Evolutionary conservation across 2,329 filamentous ascomycete species (phyloP).

Genomic region (Fusarium brachygibbosum): DNA sequence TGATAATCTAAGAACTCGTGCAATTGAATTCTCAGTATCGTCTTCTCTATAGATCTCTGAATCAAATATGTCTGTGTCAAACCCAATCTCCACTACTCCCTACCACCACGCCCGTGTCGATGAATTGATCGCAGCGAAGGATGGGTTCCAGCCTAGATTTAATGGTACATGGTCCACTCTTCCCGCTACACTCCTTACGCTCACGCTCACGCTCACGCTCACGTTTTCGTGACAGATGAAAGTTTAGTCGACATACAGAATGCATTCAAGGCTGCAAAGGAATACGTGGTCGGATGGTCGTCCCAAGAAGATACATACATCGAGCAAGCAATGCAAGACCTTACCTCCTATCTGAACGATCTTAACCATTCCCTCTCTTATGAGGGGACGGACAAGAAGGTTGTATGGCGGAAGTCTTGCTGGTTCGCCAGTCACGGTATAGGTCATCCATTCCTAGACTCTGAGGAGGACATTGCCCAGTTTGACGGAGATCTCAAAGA

Average conservation of each 20-base stretch:
- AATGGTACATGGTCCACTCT: background rate
- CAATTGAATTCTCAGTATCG: too few relatives aligned
- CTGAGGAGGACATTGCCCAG: conserved; percentile 13
- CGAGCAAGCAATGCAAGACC: conserved; percentile 25
- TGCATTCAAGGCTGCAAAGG: conserved; percentile 17
- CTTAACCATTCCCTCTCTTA: conserved; percentile 23
- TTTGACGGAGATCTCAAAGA: conserved; percentile 26
- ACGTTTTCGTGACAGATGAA: rapidly evolving
- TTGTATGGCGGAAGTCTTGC: conserved; percentile 24
- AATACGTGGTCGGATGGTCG: conserved; percentile 17
- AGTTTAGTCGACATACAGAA: background rate
- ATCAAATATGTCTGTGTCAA: background rate
- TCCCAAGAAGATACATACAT: conserved; percentile 5
- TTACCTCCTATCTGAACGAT: conserved; percentile 7
- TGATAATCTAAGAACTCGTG: background rate
- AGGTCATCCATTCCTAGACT: conserved; percentile 12
- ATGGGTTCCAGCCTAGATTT: too few relatives aligned
- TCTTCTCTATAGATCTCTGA: background rate
- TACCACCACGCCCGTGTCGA: background rate
- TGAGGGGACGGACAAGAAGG: conserved; percentile 29
- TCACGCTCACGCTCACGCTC: background rate
- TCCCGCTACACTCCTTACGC: too few relatives aligned
- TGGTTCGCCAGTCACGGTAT: conserved; percentile 30
- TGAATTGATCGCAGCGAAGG: background rate
- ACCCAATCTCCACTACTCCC: background rate